Base-by-base conservation (phyloP, 345 rosid species). In the Combretum micranthum region DNA sequence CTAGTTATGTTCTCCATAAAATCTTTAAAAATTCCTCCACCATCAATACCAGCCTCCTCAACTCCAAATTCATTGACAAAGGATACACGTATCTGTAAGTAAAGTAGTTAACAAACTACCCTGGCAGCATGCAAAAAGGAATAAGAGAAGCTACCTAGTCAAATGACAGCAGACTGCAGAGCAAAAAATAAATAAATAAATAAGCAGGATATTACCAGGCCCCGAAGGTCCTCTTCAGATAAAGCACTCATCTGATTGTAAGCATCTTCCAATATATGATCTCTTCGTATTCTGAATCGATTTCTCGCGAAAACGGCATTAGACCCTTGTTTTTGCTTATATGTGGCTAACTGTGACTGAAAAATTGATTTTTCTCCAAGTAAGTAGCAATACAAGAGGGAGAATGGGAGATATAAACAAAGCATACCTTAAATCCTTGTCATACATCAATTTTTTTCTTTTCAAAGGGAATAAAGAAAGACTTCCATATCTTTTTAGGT, bases 11-110 rank as follows among this genome's bases (percentile, higher is more conserved):
- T 93, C 69, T 93, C 97, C 99, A 93, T 90, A 67, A 93, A 93
- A 81, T 93, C 99, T 81, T 93, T 93, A 77, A 93, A 93, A 74
- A 93, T 93, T 53, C 97, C 99, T 68, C 97, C 99, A 58, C 99
- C 99, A 75, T 93, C 99, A 63, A 93, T 90, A 55, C 99, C 99
- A 79, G 99, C 99, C 77, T 93, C 99, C 82, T 93, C 99, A 55
- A 85, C 99, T 71, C 99, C 99, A 65, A 87, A 83, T 77, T 93
- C 99, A 68, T 93, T 93, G 61, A 93, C 87, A 56, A 87, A 93
- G 66, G 92, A 64, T 57, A 93, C 97, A 12, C 99, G 99, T 69
- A 93, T 90, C 99, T 93, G 81, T 71, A 42, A 32, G 68, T 44
- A 20, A 68, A 64, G 61, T 55, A 72, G 59, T 60, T 8, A 47